Percentiles rank a stretch among this genome's conserved stretches.
Evolutionary conservation across 257 asterid genomes (phyloP).

Genomic region (Galeopsis tetrahit): DNA sequence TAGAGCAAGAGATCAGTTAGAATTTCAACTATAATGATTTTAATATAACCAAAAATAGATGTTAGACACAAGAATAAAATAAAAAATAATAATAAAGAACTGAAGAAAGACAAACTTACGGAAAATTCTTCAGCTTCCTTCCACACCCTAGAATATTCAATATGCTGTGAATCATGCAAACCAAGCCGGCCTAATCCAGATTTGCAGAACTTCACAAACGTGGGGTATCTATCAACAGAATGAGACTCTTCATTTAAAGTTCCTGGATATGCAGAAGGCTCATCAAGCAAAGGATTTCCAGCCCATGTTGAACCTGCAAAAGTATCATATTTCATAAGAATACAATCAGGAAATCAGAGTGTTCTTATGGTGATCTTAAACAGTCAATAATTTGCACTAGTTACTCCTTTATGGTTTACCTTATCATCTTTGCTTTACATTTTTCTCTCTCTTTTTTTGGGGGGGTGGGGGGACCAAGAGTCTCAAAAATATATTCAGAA

Average conservation of each 20-base stretch:
- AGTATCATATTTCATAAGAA: conserved; percentile 22
- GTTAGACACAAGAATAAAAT: conserved; percentile 9
- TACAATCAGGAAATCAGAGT: not conserved
- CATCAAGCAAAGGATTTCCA: conserved; percentile 32
- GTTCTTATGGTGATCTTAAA: conserved; percentile 4
- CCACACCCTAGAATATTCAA: conserved; percentile 63
- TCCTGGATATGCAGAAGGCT: conserved; percentile 34
- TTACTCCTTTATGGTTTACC: conserved; percentile 2
- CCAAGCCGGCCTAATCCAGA: conserved; percentile 75
- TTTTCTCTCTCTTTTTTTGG: too few species aligned
- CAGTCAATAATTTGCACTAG: conserved; percentile 8
- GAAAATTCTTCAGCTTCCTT: conserved; percentile 58
- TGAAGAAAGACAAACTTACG: conserved; percentile 53
- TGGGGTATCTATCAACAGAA: conserved; percentile 49
- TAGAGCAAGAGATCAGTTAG: not conserved
- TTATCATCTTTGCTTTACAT: not conserved
- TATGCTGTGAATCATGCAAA: conserved; percentile 52
- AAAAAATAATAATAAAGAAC: not conserved
- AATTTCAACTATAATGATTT: conserved; percentile 13
- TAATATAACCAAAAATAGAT: conserved; percentile 19
- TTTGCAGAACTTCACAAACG: conserved; percentile 64
- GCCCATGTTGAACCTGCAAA: conserved; percentile 51
- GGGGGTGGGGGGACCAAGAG: too few species aligned
- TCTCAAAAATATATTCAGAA: not conserved
- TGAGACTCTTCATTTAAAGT: conserved; percentile 32